Base-by-base conservation (phyloP, 2,329 filamentous ascomycete species). In the Alternaria sp. region DNA sequence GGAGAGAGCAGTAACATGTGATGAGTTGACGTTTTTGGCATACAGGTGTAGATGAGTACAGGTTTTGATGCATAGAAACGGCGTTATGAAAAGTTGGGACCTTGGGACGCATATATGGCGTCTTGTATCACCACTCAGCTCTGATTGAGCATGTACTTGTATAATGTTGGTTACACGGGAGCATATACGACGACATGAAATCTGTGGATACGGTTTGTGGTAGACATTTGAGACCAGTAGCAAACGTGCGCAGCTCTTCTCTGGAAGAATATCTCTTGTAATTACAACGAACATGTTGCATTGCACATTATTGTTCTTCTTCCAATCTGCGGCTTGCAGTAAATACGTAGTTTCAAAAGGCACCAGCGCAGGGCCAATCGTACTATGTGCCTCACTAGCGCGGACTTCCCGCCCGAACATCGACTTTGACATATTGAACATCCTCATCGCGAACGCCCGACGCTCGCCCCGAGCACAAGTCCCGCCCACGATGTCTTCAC, bases 1-100 rank as follows among this genome's bases (percentile, higher is more conserved):
- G 83, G 83, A 3, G 79, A 82, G 63, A 81, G 75, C 50, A 80
- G 80, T 58, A 79, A 80, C 55, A 66, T 74, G 66, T 75, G 63
- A 70, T 22, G n/a, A 22, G 5, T 36, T n/a, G 7, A 27, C 38
- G 28, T n/a, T 20, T 48, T 34, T 43, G 40, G 36, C 41, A 53
- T 38, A 40, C 14, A 12, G 38, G 41, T 54, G n/a, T 30, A 38
- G 18, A 41, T 25, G 34, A 62, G 53, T 66, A 66, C 57, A 62
- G 60, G 27, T 62, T 49, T 36, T 28, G 40, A 28, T 51, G 61
- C 59, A 62, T 67, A 46, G 36, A 46, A 48, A 51, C 38, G 63
- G 63, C 60, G 63, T 64, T 60, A 32, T 50, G 28, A 45, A 36
- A 52, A 45, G 22, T 28, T 9, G 20, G 58, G 46, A 20, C 28